A percentile compares a stretch with the other conserved stretches of the same genome.
These are phyloP conservation scores for Fusarium sp. DNA, from an alignment of 2,329 filamentous ascomycete genomes.

Conservation along the genomic window DNA sequence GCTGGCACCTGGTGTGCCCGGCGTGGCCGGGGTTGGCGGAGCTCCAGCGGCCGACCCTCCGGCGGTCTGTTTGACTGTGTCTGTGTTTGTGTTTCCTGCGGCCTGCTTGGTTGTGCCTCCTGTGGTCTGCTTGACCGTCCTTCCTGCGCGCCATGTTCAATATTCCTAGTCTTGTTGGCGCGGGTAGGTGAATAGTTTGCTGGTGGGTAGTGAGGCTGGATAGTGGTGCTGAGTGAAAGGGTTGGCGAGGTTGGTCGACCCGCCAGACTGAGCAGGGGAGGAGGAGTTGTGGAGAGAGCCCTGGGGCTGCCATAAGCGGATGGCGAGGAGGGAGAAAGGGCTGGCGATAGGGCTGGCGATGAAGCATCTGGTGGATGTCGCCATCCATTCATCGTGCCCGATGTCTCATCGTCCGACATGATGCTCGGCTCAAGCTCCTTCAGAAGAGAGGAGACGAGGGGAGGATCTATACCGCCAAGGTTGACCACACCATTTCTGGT, in stretches of 20 bases:
- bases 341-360: slow-evolving; percentile 73
- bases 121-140: slow-evolving; percentile 26
- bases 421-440: slow-evolving; percentile 81
- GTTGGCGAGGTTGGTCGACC: slow-evolving; percentile 69
- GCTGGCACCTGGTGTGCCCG: slow-evolving; percentile 53
- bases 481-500: slow-evolving; percentile 37
- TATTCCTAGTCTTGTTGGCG: slow-evolving; percentile 8
- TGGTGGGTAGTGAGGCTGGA: slow-evolving; percentile 76
- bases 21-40: slow-evolving; percentile 61
- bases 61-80: slow-evolving; percentile 26
- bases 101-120: slow-evolving; percentile 31
- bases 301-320: slow-evolving; percentile 72
- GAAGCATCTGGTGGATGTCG: slow-evolving; percentile 49
- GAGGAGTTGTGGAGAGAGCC: slow-evolving; percentile 72
- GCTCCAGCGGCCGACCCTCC: slow-evolving; percentile 54
- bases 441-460: slow-evolving; percentile 84
- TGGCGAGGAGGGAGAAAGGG: slow-evolving; percentile 66
- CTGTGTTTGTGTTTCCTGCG: slow-evolving; percentile 26
- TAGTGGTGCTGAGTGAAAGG: slow-evolving; percentile 71
- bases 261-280: slow-evolving; percentile 64
- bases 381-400: slow-evolving; percentile 41
- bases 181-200: slow-evolving; percentile 71
- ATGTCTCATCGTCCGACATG: slow-evolving; percentile 63
- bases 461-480: slow-evolving; percentile 63
- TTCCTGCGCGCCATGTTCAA: slow-evolving; percentile 31